Base-by-base conservation (phyloP, 2,329 filamentous ascomycete genomes). In the Bipolaris zeicola region DNA sequence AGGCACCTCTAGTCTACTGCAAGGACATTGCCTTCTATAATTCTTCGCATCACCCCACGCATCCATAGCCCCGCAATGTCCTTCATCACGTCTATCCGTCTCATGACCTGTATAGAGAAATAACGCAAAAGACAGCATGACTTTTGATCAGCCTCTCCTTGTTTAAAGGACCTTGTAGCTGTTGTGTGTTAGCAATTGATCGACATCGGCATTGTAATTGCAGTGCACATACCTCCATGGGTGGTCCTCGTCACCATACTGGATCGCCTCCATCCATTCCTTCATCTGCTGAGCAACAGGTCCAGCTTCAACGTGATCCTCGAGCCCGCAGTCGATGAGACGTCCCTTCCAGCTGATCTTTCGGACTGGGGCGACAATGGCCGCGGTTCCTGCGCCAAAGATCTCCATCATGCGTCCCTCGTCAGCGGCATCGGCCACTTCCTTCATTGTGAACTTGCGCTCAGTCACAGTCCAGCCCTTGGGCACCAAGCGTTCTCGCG, bases 191-290 rank as follows among this genome's bases (percentile, higher is more conserved):
- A 73, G 71, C 62, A 47, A 14, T 34, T 44, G 13, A 31, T 31
- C 28, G 10, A 31, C 18, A 18, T 37, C 6, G 11, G 20, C 20
- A n/a, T 37, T 8, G 22, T 8, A 16, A 38, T 10, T 24, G 46
- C 8, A 49, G 33, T 26, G 28, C 20, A 72, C 80, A 76, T 87
- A 88, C 83, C 93, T 97, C 95, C 95, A 99, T 64, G 88, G 84
- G 76, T 97, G 92, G 37, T 74, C 72, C 75, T 91, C 86, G 63
- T 97, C 93, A 62, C 95, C 95, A 75, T 98, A 97, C 80, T 98
- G 94, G 66, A 96, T 93, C 26, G 81, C 89, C 81, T 96, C 93
- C 61, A 99, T 97, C 95, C 95, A 99, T 69, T 89, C 86, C 86
- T 96, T 96, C 89, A 99, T 93, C 77, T 85, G 86, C 69, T 87